Percentiles rank a stretch among this genome's conserved stretches.
Evolutionary conservation across 2,329 filamentous ascomycete species (phyloP).

Genomic region (Coniochaeta sp.): DNA sequence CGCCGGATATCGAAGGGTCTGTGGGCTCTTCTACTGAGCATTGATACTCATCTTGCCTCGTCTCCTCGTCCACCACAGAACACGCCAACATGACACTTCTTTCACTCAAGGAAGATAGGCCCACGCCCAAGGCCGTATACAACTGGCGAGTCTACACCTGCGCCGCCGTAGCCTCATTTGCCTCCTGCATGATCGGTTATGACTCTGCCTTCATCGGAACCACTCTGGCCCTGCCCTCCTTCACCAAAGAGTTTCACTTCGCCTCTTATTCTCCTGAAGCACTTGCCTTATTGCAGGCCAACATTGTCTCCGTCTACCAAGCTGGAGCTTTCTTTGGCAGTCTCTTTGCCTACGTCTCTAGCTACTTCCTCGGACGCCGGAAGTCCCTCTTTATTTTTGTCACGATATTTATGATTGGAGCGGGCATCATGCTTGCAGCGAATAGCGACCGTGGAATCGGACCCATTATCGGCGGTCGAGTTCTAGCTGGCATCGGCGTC

Average conservation of each 20-base stretch:
- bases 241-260: conserved; percentile 61
- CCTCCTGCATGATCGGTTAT: conserved; percentile 49
- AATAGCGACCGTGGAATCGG: conserved; percentile 55
- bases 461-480: conserved; percentile 52
- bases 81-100: conserved; percentile 29
- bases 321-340: conserved; percentile 78
- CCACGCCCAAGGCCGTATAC: conserved; percentile 49
- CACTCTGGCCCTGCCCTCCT: conserved; percentile 63
- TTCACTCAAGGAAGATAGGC: conserved; percentile 45
- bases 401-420: conserved; percentile 60
- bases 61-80: not conserved
- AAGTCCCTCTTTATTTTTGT: conserved; percentile 55
- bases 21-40: not conserved
- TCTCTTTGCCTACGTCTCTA: conserved; percentile 58
- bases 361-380: conserved; percentile 60
- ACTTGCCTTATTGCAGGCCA: conserved; percentile 57
- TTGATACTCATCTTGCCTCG: not conserved
- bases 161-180: conserved; percentile 46
- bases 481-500: conserved; percentile 56
- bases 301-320: conserved; percentile 77
- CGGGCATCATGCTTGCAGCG: conserved; percentile 64
- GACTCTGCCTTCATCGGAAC: conserved; percentile 76
- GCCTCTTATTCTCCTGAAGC: conserved; percentile 33
- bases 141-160: conserved; percentile 53
- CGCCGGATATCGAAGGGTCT: not conserved